A percentile compares a stretch with the other conserved stretches of the same genome.
These are phyloP conservation scores for Calonectria hongkongensis DNA, from an alignment of 2,329 filamentous ascomycete genomes.

Conservation along the genomic window DNA sequence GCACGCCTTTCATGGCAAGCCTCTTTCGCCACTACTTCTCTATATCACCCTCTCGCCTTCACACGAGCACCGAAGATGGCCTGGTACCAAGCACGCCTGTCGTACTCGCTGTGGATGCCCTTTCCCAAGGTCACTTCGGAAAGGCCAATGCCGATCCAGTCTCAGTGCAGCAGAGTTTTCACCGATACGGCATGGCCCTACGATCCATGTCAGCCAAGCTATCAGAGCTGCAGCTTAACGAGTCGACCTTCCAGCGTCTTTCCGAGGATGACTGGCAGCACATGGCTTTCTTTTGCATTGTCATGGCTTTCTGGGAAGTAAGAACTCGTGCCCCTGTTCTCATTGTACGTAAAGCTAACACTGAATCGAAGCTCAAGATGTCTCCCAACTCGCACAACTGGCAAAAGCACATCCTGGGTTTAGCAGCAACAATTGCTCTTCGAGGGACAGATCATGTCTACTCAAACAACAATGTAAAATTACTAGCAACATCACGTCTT, in stretches of 20 bases:
- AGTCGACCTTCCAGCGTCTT: not conserved
- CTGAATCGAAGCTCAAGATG: not conserved
- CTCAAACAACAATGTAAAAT: not conserved
- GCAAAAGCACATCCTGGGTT: slow-evolving; percentile 18
- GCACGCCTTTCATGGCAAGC: not conserved
- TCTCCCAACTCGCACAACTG: slow-evolving; percentile 9
- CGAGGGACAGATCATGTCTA: slow-evolving; percentile 11
- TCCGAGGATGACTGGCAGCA: slow-evolving; percentile 25
- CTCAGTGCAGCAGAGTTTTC: slow-evolving; percentile 13
- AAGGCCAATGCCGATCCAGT: slow-evolving; percentile 4
- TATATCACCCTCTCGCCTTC: not conserved
- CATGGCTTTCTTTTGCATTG: slow-evolving; percentile 20
- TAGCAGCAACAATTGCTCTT: not conserved
- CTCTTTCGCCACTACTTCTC: slow-evolving; percentile 18
- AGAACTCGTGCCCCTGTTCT: not conserved
- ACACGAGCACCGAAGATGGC: not conserved
- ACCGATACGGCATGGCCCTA: slow-evolving; percentile 9
- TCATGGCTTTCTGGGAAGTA: slow-evolving; percentile 23
- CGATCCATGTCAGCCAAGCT: slow-evolving; percentile 13
- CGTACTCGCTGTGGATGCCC: slow-evolving; percentile 5
- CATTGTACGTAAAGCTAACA: not conserved
- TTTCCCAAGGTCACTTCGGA: slow-evolving; percentile 20
- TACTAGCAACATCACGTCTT: slow-evolving; percentile 3
- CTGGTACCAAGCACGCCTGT: not conserved
- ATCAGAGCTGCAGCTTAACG: not conserved